Conservation (phyloP, 306 rosid genomes). For the Vigna reflexopilosa region DNA sequence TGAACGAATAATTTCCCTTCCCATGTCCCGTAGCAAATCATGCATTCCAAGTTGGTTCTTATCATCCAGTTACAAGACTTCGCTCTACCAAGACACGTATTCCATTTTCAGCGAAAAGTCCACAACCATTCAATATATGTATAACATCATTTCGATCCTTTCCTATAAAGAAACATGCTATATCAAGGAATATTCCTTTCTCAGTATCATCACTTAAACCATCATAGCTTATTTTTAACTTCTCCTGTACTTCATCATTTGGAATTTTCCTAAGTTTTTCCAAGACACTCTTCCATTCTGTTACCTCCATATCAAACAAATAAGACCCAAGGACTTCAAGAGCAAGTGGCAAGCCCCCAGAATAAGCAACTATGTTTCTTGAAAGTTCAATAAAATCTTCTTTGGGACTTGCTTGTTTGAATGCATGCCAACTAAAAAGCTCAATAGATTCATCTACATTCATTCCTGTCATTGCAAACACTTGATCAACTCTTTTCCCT, state of each 20-base stretch:
- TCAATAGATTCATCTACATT: constrained; percentile 18
- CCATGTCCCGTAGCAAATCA: constrained; percentile 39
- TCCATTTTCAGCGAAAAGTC: constrained; percentile 6
- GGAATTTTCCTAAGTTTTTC: constrained; percentile 28
- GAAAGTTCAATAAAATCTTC: constrained; percentile 9
- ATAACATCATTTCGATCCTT: constrained; percentile 17
- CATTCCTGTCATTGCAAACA: constrained; percentile 11
- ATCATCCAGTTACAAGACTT: neutral
- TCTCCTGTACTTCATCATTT: constrained; percentile 2
- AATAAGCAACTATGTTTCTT: neutral
- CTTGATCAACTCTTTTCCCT: neutral
- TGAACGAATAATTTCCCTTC: constrained; percentile 33
- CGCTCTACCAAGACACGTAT: neutral
- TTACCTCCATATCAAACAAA: neutral
- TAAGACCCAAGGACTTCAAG: constrained; percentile 35
- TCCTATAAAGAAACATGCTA: constrained; percentile 41
- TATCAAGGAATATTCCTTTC: constrained; percentile 37
- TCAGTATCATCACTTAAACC: neutral
- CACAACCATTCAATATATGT: constrained; percentile 1
- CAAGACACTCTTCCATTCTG: constrained; percentile 16
- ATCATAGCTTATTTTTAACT: constrained; percentile 37
- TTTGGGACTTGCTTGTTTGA: constrained; percentile 14
- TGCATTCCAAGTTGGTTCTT: constrained; percentile 42
- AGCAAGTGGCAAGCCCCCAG: constrained; percentile 40
- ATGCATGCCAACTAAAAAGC: constrained; percentile 49